Evolutionary conservation across 2,329 filamentous ascomycete genomes (phyloP).

Genomic region (Celoporthe dispersa): DNA sequence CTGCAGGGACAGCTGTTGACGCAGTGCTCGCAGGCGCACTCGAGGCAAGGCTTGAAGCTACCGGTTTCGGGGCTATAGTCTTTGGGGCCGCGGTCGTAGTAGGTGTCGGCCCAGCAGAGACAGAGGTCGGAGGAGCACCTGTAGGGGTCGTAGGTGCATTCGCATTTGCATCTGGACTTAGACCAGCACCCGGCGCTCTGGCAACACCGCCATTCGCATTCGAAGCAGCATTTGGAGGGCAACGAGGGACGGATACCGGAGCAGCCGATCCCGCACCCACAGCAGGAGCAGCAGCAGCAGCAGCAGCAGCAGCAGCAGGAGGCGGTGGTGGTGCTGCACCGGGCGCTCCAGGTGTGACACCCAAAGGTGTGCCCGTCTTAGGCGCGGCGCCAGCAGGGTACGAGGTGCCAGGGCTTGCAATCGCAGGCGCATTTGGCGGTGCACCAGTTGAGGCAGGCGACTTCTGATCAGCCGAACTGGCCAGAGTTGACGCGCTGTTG

Average conservation of each 20-base stretch:
- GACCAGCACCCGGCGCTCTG: not conserved
- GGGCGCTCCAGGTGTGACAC: not conserved
- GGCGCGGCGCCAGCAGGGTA: not conserved
- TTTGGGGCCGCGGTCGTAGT: not conserved
- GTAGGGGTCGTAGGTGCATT: not conserved
- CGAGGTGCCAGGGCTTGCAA: not conserved
- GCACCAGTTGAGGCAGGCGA: not conserved
- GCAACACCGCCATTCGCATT: not conserved
- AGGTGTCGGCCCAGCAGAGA: not conserved
- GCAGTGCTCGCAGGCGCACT: not conserved
- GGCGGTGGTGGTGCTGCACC: not conserved
- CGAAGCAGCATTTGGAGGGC: not conserved
- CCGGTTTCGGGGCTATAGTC: not conserved
- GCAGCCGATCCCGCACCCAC: not conserved
- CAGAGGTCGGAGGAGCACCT: not conserved
- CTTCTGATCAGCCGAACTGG: not conserved
- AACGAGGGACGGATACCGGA: not conserved
- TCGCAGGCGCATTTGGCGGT: not conserved
- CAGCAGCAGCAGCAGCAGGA: not conserved
- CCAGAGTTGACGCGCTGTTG: not conserved
- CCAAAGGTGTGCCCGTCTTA: not conserved
- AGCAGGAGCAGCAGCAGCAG: not conserved
- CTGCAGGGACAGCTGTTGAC: slow-evolving; percentile 3
- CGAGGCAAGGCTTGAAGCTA: no score
- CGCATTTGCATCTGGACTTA: not conserved